Conservation (phyloP, 164 flowering plant genomes). For the Houttuynia cordata region DNA sequence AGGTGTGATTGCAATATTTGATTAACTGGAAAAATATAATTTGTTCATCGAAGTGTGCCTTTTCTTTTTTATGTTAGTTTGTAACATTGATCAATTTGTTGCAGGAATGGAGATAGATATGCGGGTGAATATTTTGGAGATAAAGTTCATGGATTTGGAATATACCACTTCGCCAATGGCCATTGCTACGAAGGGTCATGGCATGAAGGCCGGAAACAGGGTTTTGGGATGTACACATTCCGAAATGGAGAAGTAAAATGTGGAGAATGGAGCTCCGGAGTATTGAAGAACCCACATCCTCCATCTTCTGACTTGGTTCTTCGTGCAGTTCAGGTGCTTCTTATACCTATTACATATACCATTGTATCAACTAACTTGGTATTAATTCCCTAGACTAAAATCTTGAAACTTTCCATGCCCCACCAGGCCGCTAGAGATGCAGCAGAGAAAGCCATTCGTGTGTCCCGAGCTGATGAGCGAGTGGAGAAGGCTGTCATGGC, state of each 20-base stretch:
- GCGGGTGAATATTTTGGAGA: conserved; percentile 97
- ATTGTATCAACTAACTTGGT: neutral
- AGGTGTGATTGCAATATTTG: too few relatives aligned
- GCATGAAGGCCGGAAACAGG: conserved; percentile 97
- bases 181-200: conserved; percentile 95
- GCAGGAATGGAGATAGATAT: conserved; percentile 82
- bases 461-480: conserved; percentile 60
- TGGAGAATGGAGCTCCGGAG: conserved; percentile 83
- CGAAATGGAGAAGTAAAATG: conserved; percentile 60
- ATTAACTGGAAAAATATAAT: too few relatives aligned
- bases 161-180: conserved; percentile 86
- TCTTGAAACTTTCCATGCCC: neutral
- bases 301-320: conserved; percentile 46
- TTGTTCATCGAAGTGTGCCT: too few relatives aligned
- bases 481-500: conserved; percentile 69
- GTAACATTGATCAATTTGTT: neutral
- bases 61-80: too few relatives aligned
- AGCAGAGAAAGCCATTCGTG: conserved; percentile 58
- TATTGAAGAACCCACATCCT: conserved; percentile 40
- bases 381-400: neutral
- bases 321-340: conserved; percentile 64
- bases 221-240: conserved; percentile 83
- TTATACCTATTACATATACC: neutral
- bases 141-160: conserved; percentile 94
- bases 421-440: conserved; percentile 73